A percentile compares a stretch with the other conserved stretches of the same genome.
These are phyloP conservation scores for Sporothrix globosa DNA, from an alignment of 2,329 filamentous ascomycete genomes.

Conservation along the genomic window DNA sequence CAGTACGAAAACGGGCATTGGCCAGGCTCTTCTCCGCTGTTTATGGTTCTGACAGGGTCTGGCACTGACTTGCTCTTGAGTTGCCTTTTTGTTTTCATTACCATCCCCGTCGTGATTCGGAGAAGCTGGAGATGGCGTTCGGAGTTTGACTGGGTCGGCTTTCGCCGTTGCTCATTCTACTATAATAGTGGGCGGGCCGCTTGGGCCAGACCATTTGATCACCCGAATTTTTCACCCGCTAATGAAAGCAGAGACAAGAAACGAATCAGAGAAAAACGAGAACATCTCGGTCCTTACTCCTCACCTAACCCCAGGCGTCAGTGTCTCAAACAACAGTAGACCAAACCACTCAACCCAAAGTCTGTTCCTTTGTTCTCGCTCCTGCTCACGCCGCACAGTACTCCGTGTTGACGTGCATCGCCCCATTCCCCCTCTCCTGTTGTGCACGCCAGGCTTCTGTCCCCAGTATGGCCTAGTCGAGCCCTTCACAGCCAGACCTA, in stretches of 20 bases:
- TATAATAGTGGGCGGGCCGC: conserved; percentile 5
- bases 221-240: conserved; percentile 4
- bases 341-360: neutral
- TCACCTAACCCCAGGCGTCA: conserved; percentile 14
- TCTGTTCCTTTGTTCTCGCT: neutral
- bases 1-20: neutral
- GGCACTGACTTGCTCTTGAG: neutral
- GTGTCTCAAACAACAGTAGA: neutral
- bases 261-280: neutral
- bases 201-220: conserved; percentile 14
- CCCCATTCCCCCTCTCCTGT: neutral
- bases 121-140: neutral
- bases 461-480: conserved; percentile 8
- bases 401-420: neutral
- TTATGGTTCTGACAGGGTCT: conserved; percentile 25
- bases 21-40: neutral
- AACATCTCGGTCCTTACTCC: neutral
- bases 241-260: neutral
- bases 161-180: conserved; percentile 17
- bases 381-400: neutral
- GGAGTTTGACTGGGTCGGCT: conserved; percentile 14
- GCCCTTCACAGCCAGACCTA: neutral
- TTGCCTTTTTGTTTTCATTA: neutral
- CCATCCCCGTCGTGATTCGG: neutral
- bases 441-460: neutral